phyloP scores from a whole-genome alignment of 345 rosid genomes.

The Rhizophora apiculata region DNA sequence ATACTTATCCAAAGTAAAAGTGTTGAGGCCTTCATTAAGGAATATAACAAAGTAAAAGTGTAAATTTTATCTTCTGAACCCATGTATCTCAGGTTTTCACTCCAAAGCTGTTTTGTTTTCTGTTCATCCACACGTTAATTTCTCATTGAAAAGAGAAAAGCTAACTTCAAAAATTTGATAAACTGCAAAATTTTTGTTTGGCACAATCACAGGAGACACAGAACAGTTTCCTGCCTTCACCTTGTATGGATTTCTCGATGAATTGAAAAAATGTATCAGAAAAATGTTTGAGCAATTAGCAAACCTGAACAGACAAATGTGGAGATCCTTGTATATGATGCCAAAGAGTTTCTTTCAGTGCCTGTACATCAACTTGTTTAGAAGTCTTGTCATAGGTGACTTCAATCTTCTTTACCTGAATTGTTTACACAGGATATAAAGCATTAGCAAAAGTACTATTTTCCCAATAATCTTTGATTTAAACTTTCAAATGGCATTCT shows the following conservation, averaged over 20 bases:
- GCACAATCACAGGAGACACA: too few species aligned
- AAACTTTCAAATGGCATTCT: not conserved
- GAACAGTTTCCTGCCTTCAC: not conserved
- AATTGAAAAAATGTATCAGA: not conserved
- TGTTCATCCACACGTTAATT: too few species aligned
- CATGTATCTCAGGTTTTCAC: too few species aligned
- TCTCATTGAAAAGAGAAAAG: too few species aligned
- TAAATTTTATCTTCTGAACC: too few species aligned
- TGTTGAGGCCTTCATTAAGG: too few species aligned
- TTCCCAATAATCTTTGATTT: not conserved
- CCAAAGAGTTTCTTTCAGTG: conserved; percentile 84
- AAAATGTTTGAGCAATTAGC: not conserved
- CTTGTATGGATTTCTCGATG: not conserved
- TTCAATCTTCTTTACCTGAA: conserved; percentile 75
- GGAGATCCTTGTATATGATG: conserved; percentile 55
- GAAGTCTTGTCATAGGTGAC: conserved; percentile 82
- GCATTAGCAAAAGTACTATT: not conserved
- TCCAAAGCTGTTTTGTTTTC: too few species aligned
- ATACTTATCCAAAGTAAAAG: too few species aligned
- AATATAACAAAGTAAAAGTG: too few species aligned
- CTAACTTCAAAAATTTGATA: too few species aligned
- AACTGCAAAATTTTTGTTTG: too few species aligned
- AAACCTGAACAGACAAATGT: conserved; percentile 45
- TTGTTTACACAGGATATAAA: conserved; percentile 4
- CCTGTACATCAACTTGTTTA: conserved; percentile 92